Conservation (phyloP, 2,329 filamentous ascomycete genomes). For the Pleurostoma richardsiae region DNA sequence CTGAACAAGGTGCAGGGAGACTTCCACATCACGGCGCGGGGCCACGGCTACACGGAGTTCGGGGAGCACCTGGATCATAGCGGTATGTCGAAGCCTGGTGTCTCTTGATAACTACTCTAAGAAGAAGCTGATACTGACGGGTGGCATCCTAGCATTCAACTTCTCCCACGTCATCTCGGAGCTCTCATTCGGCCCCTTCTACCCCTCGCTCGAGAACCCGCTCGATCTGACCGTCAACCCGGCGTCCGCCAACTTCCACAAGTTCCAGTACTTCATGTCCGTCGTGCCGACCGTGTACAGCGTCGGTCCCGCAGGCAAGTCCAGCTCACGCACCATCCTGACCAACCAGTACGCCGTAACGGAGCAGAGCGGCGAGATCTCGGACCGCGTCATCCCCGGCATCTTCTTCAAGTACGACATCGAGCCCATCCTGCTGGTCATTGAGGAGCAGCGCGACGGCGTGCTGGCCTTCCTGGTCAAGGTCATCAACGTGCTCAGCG, state of each 20-base stretch:
- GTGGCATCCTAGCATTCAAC: conserved; percentile 69
- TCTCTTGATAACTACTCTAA: not conserved
- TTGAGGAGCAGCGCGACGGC: conserved; percentile 75
- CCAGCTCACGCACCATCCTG: conserved; percentile 58
- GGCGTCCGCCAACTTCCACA: conserved; percentile 78
- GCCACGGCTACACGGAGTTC: conserved; percentile 86
- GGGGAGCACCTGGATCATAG: conserved; percentile 77
- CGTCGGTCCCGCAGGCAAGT: conserved; percentile 38
- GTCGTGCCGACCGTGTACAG: conserved; percentile 93
- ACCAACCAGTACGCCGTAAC: conserved; percentile 99
- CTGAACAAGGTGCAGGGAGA: conserved; percentile 97
- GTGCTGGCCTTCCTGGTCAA: conserved; percentile 73
- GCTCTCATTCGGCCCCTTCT: conserved; percentile 95
- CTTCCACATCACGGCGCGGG: conserved; percentile 93
- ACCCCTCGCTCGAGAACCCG: conserved; percentile 87
- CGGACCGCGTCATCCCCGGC: conserved; percentile 71
- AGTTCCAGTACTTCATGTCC: conserved; percentile 96
- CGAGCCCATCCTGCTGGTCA: conserved; percentile 83
- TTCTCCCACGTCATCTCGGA: conserved; percentile 97
- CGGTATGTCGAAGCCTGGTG: conserved; percentile 40
- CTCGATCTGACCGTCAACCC: conserved; percentile 84
- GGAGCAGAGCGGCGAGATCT: conserved; percentile 70
- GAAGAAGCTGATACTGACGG: not conserved
- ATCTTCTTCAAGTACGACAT: conserved; percentile 99
- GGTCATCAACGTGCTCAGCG: conserved; percentile 84